Evolutionary conservation across 1,284 basidiomycete genomes (phyloP), one percentile per base, ranked within the genome.

Genomic region (Cutaneotrichosporon cutaneum): DNA sequence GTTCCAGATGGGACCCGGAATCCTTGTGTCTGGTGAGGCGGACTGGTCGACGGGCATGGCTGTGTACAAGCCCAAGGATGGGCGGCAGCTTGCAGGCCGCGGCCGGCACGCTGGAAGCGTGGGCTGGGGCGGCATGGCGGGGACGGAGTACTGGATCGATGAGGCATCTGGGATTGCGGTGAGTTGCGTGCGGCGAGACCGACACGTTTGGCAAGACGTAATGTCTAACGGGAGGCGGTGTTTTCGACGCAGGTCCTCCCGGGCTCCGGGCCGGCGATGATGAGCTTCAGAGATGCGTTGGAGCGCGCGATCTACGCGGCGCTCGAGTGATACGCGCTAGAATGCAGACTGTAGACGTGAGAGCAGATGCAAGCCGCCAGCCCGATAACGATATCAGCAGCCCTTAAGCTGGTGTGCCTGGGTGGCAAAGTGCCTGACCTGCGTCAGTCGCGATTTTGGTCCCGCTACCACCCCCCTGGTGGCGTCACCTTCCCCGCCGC

Each of bases 71-170:
- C 66, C 66, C 8, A 55, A 55, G 3, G 66, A 68, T 30, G 66
- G 66, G 2, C 36, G 60, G 7, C 44, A 58, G 16, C 39, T 63
- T n/a, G 63, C 62, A 4, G 67, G 66, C 0, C 66, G 45, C 22
- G 74, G 73, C 5, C 54, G 73, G 21, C 39, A 56, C 18, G 57
- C 58, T 1, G 72, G 74, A 0, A 70, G 67, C 32, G 68, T 66
- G 0, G 70, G 70, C 4, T 76, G 72, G 72, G 66, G 67, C 1
- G 74, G 74, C 10, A 72, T 71, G 1, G 68, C 69, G 0, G 72
- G 72, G 3, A 72, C 70, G 11, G 58, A 67, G 55, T 74, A 72
- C 59, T 76, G 67, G 63, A 71, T 74, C 10, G 74, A 76, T 44
- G 67, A 69, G 3, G 44, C 13, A 4, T 30, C 57, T 18, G 66